phyloP scores from a whole-genome alignment of 1,139 yeast genomes.

The Protomyces inundatus region DNA sequence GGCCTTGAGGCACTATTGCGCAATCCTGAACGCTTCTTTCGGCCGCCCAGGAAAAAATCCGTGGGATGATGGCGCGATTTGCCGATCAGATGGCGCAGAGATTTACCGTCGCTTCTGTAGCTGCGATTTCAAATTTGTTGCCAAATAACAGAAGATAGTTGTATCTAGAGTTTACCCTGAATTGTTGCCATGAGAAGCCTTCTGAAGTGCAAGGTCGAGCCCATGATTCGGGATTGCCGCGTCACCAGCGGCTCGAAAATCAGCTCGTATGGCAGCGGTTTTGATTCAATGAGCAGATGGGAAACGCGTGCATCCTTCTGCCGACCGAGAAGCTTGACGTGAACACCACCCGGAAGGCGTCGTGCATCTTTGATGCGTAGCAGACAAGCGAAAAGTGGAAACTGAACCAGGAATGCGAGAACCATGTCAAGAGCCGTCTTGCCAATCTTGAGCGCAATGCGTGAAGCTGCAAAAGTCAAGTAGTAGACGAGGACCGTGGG shows the following conservation, averaged over 20 bases:
- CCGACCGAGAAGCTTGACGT: constrained; percentile 4
- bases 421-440: constrained; percentile 56
- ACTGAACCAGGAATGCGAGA: constrained; percentile 66
- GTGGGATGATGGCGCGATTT: no score
- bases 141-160: no score
- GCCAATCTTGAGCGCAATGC: constrained; percentile 50
- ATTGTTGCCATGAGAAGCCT: constrained; percentile 1
- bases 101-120: no score
- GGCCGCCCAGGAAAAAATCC: no score
- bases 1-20: no score
- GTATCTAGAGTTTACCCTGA: background rate
- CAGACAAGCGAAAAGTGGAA: constrained; percentile 77
- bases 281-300: constrained; percentile 12
- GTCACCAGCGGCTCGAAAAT: constrained; percentile 19
- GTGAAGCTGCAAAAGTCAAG: constrained; percentile 58
- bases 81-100: no score
- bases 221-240: constrained; percentile 22
- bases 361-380: constrained; percentile 74
- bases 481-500: constrained; percentile 90
- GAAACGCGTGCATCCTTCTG: constrained; percentile 4
- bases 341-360: constrained; percentile 65
- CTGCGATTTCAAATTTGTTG: no score
- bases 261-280: constrained; percentile 14
- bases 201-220: constrained; percentile 7
- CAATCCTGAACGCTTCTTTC: no score